Evolutionary conservation across 163 green algal species (phyloP), one percentile per base, ranked within the genome.

Genomic region (Picocystis sp.): DNA sequence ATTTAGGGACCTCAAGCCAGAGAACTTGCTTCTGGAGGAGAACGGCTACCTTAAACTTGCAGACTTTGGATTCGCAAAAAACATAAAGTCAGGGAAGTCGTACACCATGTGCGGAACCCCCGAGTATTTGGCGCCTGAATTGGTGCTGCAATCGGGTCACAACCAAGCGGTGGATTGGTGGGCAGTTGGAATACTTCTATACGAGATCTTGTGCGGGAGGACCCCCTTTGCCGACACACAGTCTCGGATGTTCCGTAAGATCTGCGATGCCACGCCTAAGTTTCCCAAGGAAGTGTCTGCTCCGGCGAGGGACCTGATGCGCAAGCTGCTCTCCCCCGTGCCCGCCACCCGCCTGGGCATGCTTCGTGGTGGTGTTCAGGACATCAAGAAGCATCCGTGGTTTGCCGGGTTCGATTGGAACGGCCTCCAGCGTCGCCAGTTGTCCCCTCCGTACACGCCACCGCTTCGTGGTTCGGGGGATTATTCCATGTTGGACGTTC

Each of bases 91-190:
- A 17, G 70, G 74, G 12, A 73, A 71, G 25, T 84, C 78, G 1
- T 95, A 94, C 85, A 96, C 88, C 19, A 94, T 96, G 62, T 97
- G 88, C 59, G 89, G 89, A 10, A 97, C 89, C 13, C 88, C 89
- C 6, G 89, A 86, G 61, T 92, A 92, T 68, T 85, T 97, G 17
- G 89, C 89, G 8, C 89, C 89, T 9, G 89, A 97, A 61, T 94
- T 93, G 53, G 80, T 97, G 47, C 70, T 95, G 43, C 82, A 83
- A 2, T 80, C 92, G 46, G 89, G 89, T 42, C 95, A 97, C 75
- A 87, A 84, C 68, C 81, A 74, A 59, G 80, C 65, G 23, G 83
- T 97, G 8, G 89, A 97, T 78, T 97, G 84, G 84, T 89, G 78
- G 78, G 81, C 74, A 12, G 61, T 92, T 52, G 87, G 87, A 2